These are phyloP conservation scores for Hansenula sp. DNA, from an alignment of 1,139 yeast species.

Conservation along the genomic window DNA sequence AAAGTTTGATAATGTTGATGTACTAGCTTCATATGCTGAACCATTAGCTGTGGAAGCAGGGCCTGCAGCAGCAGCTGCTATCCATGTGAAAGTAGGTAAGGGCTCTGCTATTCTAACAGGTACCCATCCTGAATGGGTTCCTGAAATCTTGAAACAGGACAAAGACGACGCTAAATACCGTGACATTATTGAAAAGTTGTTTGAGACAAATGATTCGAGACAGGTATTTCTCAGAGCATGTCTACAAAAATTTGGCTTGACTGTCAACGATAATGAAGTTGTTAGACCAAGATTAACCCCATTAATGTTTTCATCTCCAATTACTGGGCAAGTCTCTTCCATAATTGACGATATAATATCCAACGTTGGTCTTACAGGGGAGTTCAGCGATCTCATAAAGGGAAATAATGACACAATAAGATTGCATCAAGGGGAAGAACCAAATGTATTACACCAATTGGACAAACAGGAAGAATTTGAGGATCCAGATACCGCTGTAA, in stretches of 20 bases:
- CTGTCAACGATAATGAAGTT: conserved; percentile 49
- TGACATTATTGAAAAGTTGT: conserved; percentile 35
- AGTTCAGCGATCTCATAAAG: conserved; percentile 38
- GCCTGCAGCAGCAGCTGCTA: conserved; percentile 61
- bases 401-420: conserved; percentile 53
- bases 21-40: conserved; percentile 63
- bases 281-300: conserved; percentile 70
- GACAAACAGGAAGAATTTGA: conserved; percentile 31
- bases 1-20: conserved; percentile 51
- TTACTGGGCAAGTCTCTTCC: conserved; percentile 10
- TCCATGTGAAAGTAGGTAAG: conserved; percentile 61
- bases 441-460: conserved; percentile 15
- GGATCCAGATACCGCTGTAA: conserved; percentile 51
- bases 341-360: conserved; percentile 19
- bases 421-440: conserved; percentile 33
- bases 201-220: conserved; percentile 42
- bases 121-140: conserved; percentile 84
- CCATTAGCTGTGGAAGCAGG: conserved; percentile 41
- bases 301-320: conserved; percentile 24
- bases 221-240: conserved; percentile 51
- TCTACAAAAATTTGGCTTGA: conserved; percentile 58
- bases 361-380: conserved; percentile 37
- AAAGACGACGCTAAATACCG: conserved; percentile 30
- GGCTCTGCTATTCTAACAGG: conserved; percentile 83
- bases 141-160: conserved; percentile 40